Evolutionary conservation across 495 filamentous ascomycete genomes (phyloP), one percentile per base, ranked within the genome.

Genomic region (Bacidia rubella): DNA sequence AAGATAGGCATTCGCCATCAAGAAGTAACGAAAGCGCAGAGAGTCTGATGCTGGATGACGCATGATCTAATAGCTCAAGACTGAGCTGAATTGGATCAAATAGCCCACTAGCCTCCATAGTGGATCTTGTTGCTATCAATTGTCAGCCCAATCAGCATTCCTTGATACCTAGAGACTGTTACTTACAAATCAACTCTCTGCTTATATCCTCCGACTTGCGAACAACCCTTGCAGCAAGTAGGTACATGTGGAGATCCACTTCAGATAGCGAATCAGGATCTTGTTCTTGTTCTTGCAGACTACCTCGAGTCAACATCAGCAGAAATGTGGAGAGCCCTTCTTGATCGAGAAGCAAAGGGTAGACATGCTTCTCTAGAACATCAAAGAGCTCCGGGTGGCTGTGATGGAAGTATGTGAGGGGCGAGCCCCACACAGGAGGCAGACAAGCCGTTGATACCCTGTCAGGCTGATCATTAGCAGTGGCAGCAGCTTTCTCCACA

Each of bases 331-430:
- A n/a, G n/a, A n/a, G n/a, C n/a, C n/a, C n/a, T n/a, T n/a, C n/a
- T n/a, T n/a, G n/a, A n/a, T 35, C 29, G 54, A 70, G 77, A 63
- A 94, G 87, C 11, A 94, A 65, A 1, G 77, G 74, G 0, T 84
- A 76, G n/a, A 89, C 70, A 63, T 90, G 82, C 40, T 74, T 76
- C 53, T 82, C 85, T 43, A 88, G 72, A 44, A 77, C 72, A 53
- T 84, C 81, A 9, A 88, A 54, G 35, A 69, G 66, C n/a, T 75
- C 71, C 9, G 72, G 63, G 45, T 81, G 69, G 17, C 66, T 67
- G 27, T 72, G 48, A 10, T 79, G 54, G 32, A 62, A 66, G 43
- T 63, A 66, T 41, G 69, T 65, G 21, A 58, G 23, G 17, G 58
- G 55, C 19, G 4, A 20, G 27, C 60, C 35, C 57, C 57, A 62